A percentile compares a stretch with the other conserved stretches of the same genome.
Conservation (phyloP, 169 alveolate species). For the Eimeria tenella region DNA sequence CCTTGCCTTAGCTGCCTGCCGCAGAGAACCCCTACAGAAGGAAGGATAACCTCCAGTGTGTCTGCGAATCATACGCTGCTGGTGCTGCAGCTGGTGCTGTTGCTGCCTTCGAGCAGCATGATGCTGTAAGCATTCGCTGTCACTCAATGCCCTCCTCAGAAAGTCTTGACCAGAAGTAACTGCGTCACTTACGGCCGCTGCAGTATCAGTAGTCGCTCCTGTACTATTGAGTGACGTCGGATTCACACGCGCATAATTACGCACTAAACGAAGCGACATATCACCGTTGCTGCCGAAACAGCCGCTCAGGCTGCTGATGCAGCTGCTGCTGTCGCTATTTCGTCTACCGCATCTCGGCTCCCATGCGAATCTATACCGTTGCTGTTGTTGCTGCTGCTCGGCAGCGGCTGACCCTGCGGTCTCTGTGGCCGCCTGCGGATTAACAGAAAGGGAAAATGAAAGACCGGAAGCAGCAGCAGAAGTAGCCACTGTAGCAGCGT, state of each 20-base stretch:
- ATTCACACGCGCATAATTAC: not conserved
- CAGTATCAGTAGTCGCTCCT: constrained; percentile 27
- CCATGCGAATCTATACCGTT: not conserved
- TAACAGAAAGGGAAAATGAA: not conserved
- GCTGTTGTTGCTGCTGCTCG: constrained; percentile 21
- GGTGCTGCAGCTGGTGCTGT: constrained; percentile 51
- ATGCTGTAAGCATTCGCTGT: constrained; percentile 38
- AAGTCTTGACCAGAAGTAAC: not conserved
- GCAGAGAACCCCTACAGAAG: not conserved
- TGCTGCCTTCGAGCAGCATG: constrained; percentile 11
- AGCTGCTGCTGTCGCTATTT: constrained; percentile 63
- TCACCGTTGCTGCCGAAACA: constrained; percentile 22
- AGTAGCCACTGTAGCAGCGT: not conserved
- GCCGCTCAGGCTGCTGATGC: constrained; percentile 48
- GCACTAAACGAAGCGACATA: not conserved
- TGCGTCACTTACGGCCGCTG: not conserved
- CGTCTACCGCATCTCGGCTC: not conserved
- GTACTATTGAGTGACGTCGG: not conserved
- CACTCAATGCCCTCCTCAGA: constrained; percentile 15
- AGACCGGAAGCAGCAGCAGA: constrained; percentile 23
- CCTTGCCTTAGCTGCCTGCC: not conserved
- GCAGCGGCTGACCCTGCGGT: not conserved
- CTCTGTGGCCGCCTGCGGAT: not conserved
- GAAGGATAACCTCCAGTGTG: constrained; percentile 39
- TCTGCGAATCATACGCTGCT: constrained; percentile 36